phyloP scores from a whole-genome alignment of 2,329 filamentous ascomycete species.

The Aspergillaceae sp. region DNA sequence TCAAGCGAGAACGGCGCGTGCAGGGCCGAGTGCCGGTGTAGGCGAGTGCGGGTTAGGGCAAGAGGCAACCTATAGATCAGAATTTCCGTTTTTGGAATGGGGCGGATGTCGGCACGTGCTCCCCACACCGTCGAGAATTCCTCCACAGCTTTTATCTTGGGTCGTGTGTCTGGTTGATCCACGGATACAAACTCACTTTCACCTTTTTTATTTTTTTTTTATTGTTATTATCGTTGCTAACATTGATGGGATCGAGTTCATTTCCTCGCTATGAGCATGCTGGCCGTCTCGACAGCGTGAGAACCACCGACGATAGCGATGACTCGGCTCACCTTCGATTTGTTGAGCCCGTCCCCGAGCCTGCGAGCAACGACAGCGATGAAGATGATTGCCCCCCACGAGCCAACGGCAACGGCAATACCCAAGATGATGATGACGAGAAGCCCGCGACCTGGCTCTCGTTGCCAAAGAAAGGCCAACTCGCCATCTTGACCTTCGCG shows the following conservation, averaged over 20 bases:
- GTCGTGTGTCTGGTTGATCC: not conserved
- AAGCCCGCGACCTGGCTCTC: constrained; percentile 59
- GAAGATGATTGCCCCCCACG: constrained; percentile 7
- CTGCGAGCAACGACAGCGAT: constrained; percentile 2
- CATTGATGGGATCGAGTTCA: not conserved
- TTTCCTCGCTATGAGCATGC: not conserved
- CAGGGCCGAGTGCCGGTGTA: constrained; percentile 26
- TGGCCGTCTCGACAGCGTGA: not conserved
- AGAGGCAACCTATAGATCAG: no score
- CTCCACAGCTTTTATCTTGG: not conserved
- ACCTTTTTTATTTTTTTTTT: no score
- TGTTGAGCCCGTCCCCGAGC: not conserved
- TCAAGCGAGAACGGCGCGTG: constrained; percentile 21
- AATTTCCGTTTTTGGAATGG: no score
- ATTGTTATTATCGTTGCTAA: no score
- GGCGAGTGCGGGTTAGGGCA: constrained; percentile 22
- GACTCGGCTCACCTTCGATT: not conserved
- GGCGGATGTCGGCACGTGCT: no score
- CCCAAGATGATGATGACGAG: constrained; percentile 14
- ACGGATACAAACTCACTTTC: not conserved
- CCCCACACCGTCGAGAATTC: not conserved
- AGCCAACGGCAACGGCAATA: not conserved
- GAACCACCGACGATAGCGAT: not conserved
- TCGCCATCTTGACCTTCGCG: constrained; percentile 67
- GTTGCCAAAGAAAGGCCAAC: constrained; percentile 67